A percentile compares a stretch with the other conserved stretches of the same genome.
These are phyloP conservation scores for Aspergillus hiratsukae DNA, from an alignment of 2,329 filamentous ascomycete species.

Conservation along the genomic window DNA sequence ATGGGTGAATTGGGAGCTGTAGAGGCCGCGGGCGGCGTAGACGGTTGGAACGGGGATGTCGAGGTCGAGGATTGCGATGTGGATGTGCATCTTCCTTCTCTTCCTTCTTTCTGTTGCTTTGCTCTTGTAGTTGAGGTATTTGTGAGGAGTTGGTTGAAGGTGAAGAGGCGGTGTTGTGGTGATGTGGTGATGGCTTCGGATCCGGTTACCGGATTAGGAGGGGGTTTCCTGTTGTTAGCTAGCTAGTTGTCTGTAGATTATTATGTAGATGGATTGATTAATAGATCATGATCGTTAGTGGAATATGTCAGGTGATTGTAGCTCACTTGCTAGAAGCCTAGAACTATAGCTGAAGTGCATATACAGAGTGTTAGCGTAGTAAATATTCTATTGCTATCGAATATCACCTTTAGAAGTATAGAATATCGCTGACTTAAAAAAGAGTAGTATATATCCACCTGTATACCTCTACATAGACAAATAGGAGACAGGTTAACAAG, in stretches of 20 bases:
- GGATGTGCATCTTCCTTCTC: slow-evolving; percentile 24
- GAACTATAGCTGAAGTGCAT: background rate
- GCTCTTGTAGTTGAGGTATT: background rate
- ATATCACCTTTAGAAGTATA: too few relatives aligned
- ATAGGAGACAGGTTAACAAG: too few relatives aligned
- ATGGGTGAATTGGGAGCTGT: slow-evolving; percentile 32
- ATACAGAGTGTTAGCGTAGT: background rate
- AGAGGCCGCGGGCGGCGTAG: slow-evolving; percentile 30
- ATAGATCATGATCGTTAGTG: background rate
- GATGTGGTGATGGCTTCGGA: background rate
- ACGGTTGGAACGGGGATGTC: slow-evolving; percentile 32
- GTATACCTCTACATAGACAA: too few relatives aligned
- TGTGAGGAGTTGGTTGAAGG: background rate
- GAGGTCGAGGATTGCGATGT: slow-evolving; percentile 35
- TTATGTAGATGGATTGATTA: background rate
- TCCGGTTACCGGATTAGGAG: background rate
- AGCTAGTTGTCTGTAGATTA: too few relatives aligned
- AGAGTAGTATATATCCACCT: background rate
- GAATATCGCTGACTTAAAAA: too few relatives aligned
- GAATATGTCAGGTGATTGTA: background rate
- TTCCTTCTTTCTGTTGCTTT: background rate
- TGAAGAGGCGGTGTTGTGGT: background rate
- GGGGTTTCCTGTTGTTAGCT: background rate
- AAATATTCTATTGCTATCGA: too few relatives aligned
- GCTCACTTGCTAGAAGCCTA: background rate